phyloP scores from a whole-genome alignment of 164 flowering plant species.

The Brasenia schreberi region DNA sequence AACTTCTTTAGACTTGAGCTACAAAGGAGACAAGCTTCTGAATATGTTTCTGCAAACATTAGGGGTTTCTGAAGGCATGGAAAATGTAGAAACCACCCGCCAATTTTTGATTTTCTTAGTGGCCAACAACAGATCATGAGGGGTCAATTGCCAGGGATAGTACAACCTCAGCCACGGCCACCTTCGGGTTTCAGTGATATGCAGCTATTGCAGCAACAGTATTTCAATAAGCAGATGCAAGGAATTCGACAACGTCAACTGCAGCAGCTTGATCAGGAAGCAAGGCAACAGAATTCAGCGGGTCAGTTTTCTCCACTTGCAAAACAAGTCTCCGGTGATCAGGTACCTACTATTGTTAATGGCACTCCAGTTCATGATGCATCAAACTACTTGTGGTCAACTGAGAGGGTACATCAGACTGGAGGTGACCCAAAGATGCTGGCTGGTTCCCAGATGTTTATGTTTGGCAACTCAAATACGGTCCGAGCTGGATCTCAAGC shows the following conservation, averaged over 20 bases:
- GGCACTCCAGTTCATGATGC: constrained; percentile 35
- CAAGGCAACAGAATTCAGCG: constrained; percentile 29
- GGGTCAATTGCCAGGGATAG: constrained; percentile 26
- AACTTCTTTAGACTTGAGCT: constrained; percentile 8
- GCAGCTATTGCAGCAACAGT: constrained; percentile 48
- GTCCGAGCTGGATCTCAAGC: constrained; percentile 25
- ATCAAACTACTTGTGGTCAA: constrained; percentile 13
- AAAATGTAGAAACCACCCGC: constrained; percentile 16
- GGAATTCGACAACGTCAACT: constrained; percentile 56
- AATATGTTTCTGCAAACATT: constrained; percentile 11
- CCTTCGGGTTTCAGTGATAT: constrained; percentile 37
- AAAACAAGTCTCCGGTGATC: constrained; percentile 32
- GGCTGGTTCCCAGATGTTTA: constrained; percentile 27
- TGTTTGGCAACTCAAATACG: constrained; percentile 27
- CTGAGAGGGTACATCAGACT: constrained; percentile 6
- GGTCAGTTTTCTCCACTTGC: constrained; percentile 23
- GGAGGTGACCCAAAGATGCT: constrained; percentile 12
- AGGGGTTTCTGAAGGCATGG: constrained; percentile 16
- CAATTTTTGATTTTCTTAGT: constrained; percentile 20
- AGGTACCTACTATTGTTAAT: constrained; percentile 24
- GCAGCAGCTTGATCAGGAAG: constrained; percentile 35
- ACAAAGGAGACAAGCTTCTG: constrained; percentile 30
- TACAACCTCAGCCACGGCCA: constrained; percentile 33
- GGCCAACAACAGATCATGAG: constrained; percentile 18
- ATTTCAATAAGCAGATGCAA: constrained; percentile 53